phyloP scores from a whole-genome alignment of 257 asterid species.

The Galeopsis tetrahit region DNA sequence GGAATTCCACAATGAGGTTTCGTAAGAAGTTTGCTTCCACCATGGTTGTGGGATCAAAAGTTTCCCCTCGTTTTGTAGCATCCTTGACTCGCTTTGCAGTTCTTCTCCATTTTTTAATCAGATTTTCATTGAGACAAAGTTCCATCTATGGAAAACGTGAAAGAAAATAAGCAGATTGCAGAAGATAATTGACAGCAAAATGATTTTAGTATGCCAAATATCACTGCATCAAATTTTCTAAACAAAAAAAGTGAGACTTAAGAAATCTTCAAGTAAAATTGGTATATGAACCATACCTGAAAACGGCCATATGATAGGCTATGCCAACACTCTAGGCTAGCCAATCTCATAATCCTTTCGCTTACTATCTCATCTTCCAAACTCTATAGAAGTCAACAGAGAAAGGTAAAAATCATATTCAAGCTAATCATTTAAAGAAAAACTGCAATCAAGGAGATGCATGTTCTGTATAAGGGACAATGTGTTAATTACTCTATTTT shows the following conservation, averaged over 20 bases:
- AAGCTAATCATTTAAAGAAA: conserved; percentile 25
- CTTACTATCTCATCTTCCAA: conserved; percentile 95
- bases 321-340: conserved; percentile 94
- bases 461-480: neutral
- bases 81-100: conserved; percentile 76
- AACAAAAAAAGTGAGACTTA: neutral
- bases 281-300: conserved; percentile 58
- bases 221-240: conserved; percentile 8
- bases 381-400: conserved; percentile 58
- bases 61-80: conserved; percentile 60
- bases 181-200: conserved; percentile 13
- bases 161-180: conserved; percentile 28
- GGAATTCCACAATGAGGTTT: conserved; percentile 82
- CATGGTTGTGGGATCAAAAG: conserved; percentile 58
- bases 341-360: conserved; percentile 82
- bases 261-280: conserved; percentile 1
- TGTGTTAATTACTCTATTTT: conserved; percentile 15
- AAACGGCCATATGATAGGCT: conserved; percentile 92
- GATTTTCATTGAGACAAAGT: conserved; percentile 75
- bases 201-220: neutral
- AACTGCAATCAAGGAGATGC: conserved; percentile 25
- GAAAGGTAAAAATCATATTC: conserved; percentile 30
- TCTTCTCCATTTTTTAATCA: conserved; percentile 82
- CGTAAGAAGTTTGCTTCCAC: conserved; percentile 83
- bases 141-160: conserved; percentile 64